phyloP scores from a whole-genome alignment of 495 filamentous ascomycete genomes.

The Penicillium ochrochloron region DNA sequence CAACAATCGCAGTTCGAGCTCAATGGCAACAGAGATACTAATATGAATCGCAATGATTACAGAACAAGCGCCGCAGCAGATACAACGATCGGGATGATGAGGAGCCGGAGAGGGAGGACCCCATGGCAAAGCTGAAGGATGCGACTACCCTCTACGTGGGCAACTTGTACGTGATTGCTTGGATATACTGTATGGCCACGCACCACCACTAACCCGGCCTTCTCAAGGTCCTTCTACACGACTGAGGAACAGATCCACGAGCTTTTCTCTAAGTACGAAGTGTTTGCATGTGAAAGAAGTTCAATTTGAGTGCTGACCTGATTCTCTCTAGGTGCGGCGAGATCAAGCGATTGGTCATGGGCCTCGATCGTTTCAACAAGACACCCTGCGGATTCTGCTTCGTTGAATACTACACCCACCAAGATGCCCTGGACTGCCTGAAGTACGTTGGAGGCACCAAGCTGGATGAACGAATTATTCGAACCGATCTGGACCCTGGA shows the following conservation, averaged over 20 bases:
- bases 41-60: conserved; percentile 9
- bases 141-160: conserved; percentile 97
- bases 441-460: conserved; percentile 99
- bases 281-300: background rate
- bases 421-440: conserved; percentile 95
- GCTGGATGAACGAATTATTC: conserved; percentile 93
- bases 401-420: conserved; percentile 97
- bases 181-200: background rate
- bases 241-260: conserved; percentile 99
- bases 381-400: conserved; percentile 99
- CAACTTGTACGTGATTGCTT: conserved; percentile 72
- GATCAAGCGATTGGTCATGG: conserved; percentile 98
- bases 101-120: conserved; percentile 51
- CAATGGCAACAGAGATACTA: background rate
- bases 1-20: background rate
- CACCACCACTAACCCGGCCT: conserved; percentile 35
- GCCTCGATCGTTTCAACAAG: conserved; percentile 93
- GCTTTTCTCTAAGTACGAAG: conserved; percentile 81
- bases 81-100: conserved; percentile 63
- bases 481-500: conserved; percentile 95
- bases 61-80: conserved; percentile 75
- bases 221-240: conserved; percentile 91
- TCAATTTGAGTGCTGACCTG: background rate
- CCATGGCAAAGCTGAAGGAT: conserved; percentile 76
- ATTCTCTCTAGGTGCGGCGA: conserved; percentile 72